phyloP scores from a whole-genome alignment of 129 eudicot genomes.

The Flaveria brownii region DNA sequence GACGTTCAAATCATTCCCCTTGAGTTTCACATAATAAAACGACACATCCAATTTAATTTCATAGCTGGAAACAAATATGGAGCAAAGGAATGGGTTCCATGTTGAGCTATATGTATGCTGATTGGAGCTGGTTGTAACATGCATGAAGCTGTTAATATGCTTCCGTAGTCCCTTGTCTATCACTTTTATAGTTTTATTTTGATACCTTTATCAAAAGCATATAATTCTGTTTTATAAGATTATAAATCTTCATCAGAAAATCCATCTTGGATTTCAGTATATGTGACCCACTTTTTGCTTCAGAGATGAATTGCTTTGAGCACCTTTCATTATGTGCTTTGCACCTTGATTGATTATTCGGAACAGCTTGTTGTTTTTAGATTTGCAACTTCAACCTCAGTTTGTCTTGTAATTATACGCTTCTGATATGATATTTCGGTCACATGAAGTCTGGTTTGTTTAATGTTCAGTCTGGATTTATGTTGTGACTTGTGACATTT shows the following conservation, averaged over 20 bases:
- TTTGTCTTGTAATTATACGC: background rate
- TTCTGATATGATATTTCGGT: background rate
- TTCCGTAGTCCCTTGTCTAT: background rate
- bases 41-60: background rate
- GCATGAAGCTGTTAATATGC: background rate
- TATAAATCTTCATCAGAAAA: background rate
- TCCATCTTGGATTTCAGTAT: background rate
- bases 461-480: background rate
- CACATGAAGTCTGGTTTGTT: constrained; percentile 5
- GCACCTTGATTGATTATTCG: background rate
- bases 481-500: background rate
- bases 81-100: background rate
- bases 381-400: background rate
- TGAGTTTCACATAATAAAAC: background rate
- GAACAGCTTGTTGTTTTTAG: background rate
- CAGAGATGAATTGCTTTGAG: background rate
- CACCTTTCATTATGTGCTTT: background rate
- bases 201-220: background rate
- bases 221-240: background rate
- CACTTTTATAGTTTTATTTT: background rate
- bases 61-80: background rate
- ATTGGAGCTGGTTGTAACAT: background rate
- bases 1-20: background rate
- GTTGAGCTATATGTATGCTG: background rate
- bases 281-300: background rate